Evolutionary conservation across 345 rosid species (phyloP).

Genomic region (Eucalyptus dawsonii): DNA sequence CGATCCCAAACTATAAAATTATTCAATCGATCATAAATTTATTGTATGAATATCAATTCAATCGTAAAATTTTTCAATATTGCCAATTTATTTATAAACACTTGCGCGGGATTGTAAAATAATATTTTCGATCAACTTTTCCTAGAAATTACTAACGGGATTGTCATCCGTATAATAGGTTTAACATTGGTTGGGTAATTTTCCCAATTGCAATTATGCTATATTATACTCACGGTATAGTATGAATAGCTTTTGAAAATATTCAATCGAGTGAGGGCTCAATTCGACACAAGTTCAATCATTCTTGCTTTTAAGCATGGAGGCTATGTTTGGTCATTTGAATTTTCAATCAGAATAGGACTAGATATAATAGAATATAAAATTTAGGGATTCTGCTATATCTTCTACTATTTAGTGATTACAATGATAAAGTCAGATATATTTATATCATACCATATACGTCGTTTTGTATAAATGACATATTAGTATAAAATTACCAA

Average conservation of each 20-base stretch:
- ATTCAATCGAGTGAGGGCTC: fast-evolving
- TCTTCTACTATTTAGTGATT: too few species aligned
- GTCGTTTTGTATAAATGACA: too few species aligned
- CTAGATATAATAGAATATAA: fast-evolving
- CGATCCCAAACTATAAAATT: neutral
- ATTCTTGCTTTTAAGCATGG: neutral
- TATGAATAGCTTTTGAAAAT: neutral
- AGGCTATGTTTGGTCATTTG: fast-evolving
- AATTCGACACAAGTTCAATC: fast-evolving
- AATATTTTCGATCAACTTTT: too few species aligned
- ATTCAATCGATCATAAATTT: too few species aligned
- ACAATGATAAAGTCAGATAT: fast-evolving
- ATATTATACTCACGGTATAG: neutral
- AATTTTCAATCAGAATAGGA: fast-evolving
- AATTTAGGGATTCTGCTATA: too few species aligned
- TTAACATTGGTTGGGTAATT: too few species aligned
- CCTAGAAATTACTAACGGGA: fast-evolving
- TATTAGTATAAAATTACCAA: too few species aligned
- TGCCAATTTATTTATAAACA: too few species aligned
- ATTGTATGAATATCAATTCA: too few species aligned
- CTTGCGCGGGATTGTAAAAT: fast-evolving
- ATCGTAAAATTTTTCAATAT: fast-evolving
- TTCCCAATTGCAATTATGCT: neutral
- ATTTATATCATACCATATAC: too few species aligned
- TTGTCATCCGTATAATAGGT: neutral